Base-by-base conservation (phyloP, 2,329 filamentous ascomycete genomes). In the Nigrospora sphaerica region DNA sequence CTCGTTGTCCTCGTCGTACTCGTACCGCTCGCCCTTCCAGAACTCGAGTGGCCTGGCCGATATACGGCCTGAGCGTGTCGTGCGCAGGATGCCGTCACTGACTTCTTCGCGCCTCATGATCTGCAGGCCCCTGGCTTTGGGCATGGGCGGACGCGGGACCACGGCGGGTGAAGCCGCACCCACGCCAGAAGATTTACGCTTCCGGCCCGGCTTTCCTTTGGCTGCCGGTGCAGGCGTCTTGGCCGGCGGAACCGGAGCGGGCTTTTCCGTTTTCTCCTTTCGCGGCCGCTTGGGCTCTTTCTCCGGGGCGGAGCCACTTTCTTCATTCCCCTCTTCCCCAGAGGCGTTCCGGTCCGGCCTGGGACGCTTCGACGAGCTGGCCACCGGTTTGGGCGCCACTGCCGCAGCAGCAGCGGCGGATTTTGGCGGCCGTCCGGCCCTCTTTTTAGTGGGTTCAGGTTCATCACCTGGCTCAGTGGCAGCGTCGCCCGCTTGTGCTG, bases 21-120 rank as follows among this genome's bases (percentile, higher is more conserved):
- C 78, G 40, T 86, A 80, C 45, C 79, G 80, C 62, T 97, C 92
- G 54, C 90, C 90, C 57, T 83, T 83, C 92, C 92, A 97, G 62
- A 78, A 95, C 23, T 88, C 81, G 32, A 96, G 68, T 1, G 91
- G 93, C 49, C 81, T 80, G 51, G 88, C 83, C 11, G 87, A 88
- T 44, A 81, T 80, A 47, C 93, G 81, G 2, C 89, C 91, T 12
- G 85, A 92, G 45, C 89, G 83, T 43, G 84, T 87, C 39, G 74
- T 77, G 31, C 73, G 72, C 51, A 78, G 70, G 23, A 67, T 71
- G 45, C 81, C 74, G 11, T 71, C 70, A 23, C 67, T 70, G 45
- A 81, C 74, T 10, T 71, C 70, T 49, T 72, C 69, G 32, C 69
- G 69, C 37, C 74, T 72, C 44, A 73, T 61, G 43, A 77, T 77